A percentile compares a stretch with the other conserved stretches of the same genome.
Evolutionary conservation across 495 filamentous ascomycete genomes (phyloP).

Genomic region (Xylaria acuta): DNA sequence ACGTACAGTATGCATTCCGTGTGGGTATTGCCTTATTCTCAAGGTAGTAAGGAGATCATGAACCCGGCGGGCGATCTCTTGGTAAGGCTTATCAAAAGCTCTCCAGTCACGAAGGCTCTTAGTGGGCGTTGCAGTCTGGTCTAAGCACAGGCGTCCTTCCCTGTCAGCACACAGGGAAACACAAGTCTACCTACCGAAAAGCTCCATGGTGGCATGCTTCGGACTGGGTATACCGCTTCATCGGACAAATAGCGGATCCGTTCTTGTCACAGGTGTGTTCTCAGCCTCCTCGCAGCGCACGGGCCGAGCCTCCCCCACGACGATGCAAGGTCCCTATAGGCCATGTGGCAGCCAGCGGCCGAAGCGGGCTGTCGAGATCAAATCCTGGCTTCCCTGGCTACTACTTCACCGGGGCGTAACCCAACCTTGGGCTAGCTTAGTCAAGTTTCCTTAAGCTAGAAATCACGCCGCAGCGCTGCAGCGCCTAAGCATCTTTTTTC

Average conservation of each 20-base stretch:
- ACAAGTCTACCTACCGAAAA: not conserved
- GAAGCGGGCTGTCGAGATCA: conserved; percentile 9
- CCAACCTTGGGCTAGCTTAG: not conserved
- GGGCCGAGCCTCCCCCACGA: conserved; percentile 25
- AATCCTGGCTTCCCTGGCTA: not conserved
- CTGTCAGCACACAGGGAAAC: conserved; percentile 9
- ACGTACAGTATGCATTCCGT: conserved; percentile 14
- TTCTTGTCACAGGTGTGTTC: conserved; percentile 9
- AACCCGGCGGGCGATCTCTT: conserved; percentile 18
- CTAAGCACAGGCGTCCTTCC: conserved; percentile 3
- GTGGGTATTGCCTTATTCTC: not conserved
- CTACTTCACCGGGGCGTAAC: not conserved
- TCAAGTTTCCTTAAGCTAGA: not conserved
- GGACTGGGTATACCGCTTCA: not conserved
- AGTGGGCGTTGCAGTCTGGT: not conserved
- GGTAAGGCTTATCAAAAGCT: conserved; percentile 16
- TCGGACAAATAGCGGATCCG: conserved; percentile 3
- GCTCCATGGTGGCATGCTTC: not conserved
- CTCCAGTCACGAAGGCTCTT: not conserved
- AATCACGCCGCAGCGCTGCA: not conserved
- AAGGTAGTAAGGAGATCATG: conserved; percentile 14
- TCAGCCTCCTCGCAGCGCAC: conserved; percentile 23
- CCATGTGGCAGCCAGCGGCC: conserved; percentile 2
- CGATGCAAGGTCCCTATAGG: conserved; percentile 18
- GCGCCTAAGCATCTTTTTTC: not conserved